phyloP scores from a whole-genome alignment of 2,329 filamentous ascomycete genomes.

The Cladosporium sp. region DNA sequence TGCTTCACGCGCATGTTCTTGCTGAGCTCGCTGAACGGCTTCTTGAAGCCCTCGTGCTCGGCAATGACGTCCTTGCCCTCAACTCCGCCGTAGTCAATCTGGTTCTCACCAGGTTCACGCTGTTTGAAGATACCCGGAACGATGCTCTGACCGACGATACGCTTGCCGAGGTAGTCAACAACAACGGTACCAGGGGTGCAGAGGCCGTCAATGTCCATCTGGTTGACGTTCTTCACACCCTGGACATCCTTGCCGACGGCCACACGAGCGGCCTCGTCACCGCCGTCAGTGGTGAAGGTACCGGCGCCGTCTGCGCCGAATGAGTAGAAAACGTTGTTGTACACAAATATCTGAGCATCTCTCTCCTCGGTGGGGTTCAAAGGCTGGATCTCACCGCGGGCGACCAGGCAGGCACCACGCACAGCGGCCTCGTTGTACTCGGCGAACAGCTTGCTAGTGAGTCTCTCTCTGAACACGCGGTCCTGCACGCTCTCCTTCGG shows the following conservation, averaged over 20 bases:
- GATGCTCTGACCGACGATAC: constrained; percentile 95
- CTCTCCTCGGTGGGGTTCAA: constrained; percentile 88
- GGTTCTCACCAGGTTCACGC: constrained; percentile 92
- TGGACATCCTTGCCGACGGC: constrained; percentile 95
- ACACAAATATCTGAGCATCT: constrained; percentile 97
- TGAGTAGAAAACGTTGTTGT: constrained; percentile 99
- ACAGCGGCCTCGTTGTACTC: constrained; percentile 97
- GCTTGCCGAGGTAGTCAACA: constrained; percentile 94
- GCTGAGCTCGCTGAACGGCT: constrained; percentile 84
- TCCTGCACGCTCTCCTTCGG: constrained; percentile 93
- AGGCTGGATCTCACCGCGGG: constrained; percentile 84
- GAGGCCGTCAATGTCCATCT: constrained; percentile 88
- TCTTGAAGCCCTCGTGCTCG: constrained; percentile 77
- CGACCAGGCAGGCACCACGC: constrained; percentile 85
- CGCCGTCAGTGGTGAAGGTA: constrained; percentile 93
- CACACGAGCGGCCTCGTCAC: constrained; percentile 90
- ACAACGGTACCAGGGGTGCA: constrained; percentile 96
- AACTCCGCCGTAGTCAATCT: constrained; percentile 97
- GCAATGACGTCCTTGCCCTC: constrained; percentile 95
- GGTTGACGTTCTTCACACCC: constrained; percentile 91
- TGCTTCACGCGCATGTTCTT: constrained; percentile 87
- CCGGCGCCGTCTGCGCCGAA: constrained; percentile 96
- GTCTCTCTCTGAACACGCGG: constrained; percentile 86
- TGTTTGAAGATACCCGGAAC: constrained; percentile 99
- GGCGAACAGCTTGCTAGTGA: constrained; percentile 92